phyloP scores from a whole-genome alignment of 768 basidiomycete genomes.

The Mycena vitilis region DNA sequence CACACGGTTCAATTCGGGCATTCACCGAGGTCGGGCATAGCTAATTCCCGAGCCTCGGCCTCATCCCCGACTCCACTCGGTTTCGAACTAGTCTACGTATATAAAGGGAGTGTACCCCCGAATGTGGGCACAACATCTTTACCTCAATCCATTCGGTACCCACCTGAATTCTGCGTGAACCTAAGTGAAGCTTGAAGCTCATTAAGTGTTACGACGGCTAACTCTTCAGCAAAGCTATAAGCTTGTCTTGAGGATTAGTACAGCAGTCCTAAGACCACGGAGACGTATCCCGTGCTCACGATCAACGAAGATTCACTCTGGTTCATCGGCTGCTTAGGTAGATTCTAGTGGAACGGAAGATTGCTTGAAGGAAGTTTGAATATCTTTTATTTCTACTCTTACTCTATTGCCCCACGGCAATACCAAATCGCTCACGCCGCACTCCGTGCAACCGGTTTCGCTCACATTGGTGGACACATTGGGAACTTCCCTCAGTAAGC shows the following conservation, averaged over 20 bases:
- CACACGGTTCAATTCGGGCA: background rate
- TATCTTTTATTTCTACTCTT: background rate
- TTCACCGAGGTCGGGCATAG: background rate
- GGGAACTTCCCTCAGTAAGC: too few relatives aligned
- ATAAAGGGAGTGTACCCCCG: background rate
- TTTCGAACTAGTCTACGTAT: background rate
- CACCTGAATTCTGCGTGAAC: slow-evolving; percentile 1
- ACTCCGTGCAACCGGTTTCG: background rate
- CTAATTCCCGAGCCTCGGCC: background rate
- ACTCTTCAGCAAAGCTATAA: slow-evolving; percentile 3
- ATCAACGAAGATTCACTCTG: slow-evolving; percentile 6
- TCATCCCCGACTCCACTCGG: background rate
- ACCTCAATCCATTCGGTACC: background rate
- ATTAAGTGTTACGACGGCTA: slow-evolving; percentile 4
- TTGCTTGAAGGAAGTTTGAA: background rate
- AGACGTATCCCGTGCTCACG: slow-evolving; percentile 11
- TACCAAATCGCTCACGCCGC: background rate
- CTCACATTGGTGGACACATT: background rate
- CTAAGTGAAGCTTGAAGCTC: slow-evolving; percentile 1
- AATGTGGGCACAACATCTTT: slow-evolving; percentile 1
- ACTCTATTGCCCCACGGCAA: background rate
- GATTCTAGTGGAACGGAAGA: background rate
- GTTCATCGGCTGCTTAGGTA: slow-evolving; percentile 18
- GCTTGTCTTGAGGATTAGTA: background rate
- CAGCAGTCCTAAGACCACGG: slow-evolving; percentile 18